Evolutionary conservation across 164 flowering plant species (phyloP).

Genomic region (Aristolochia contorta): DNA sequence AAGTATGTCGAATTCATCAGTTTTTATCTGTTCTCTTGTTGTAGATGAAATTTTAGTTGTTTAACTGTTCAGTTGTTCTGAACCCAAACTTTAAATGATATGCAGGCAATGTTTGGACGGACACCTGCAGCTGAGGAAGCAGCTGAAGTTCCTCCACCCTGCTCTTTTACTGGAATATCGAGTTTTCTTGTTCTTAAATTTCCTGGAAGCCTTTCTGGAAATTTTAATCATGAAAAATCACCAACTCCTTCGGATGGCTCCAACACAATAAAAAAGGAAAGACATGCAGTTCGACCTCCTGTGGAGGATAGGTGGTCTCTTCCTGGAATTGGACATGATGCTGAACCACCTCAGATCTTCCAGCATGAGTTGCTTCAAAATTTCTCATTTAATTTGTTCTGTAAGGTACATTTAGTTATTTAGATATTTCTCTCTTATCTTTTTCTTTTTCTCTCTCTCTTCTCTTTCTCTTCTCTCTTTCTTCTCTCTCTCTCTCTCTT

Average conservation of each 20-base stretch:
- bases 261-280: conserved; percentile 49
- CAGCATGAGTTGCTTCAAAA: too few relatives aligned
- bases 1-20: conserved; percentile 35
- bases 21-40: neutral
- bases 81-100: neutral
- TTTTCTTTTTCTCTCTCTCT: too few relatives aligned
- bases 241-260: conserved; percentile 44
- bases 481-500: too few relatives aligned
- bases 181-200: too few relatives aligned
- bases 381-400: too few relatives aligned
- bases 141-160: conserved; percentile 36
- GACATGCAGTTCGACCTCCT: conserved; percentile 88
- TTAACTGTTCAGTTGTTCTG: neutral
- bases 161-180: conserved; percentile 93
- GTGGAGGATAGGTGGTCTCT: too few relatives aligned
- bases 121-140: conserved; percentile 50
- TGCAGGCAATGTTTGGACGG: conserved; percentile 82
- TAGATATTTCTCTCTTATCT: too few relatives aligned
- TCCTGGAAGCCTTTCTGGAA: too few relatives aligned
- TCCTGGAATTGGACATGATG: too few relatives aligned
- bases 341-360: too few relatives aligned
- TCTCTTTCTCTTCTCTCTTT: too few relatives aligned
- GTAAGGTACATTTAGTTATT: too few relatives aligned
- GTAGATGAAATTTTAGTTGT: neutral
- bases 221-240: conserved; percentile 59